These are phyloP conservation scores for Hypsizygus ulmarius DNA, from an alignment of 1,284 basidiomycete species.

Conservation along the genomic window DNA sequence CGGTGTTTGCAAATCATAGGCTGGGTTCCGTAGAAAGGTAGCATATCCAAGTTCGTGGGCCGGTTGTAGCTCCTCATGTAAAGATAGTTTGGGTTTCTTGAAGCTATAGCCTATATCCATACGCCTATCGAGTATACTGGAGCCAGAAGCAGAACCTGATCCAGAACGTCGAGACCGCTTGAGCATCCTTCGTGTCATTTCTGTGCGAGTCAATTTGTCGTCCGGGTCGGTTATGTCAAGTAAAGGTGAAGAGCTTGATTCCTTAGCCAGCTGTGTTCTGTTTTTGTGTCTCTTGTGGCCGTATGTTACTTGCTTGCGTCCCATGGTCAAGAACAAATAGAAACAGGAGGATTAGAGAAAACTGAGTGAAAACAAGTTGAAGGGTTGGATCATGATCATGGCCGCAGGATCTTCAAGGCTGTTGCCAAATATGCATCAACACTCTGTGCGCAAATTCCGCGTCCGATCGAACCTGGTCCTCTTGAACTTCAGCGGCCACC, in stretches of 20 bases:
- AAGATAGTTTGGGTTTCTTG: conserved; percentile 14
- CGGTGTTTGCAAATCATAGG: conserved; percentile 17
- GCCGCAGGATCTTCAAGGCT: no score
- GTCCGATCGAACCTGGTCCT: no score
- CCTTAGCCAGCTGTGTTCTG: not conserved
- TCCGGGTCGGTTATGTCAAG: conserved; percentile 17
- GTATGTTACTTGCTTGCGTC: conserved; percentile 26
- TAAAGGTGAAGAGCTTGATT: conserved; percentile 20
- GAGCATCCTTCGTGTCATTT: conserved; percentile 22
- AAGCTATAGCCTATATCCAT: not conserved
- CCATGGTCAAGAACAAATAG: conserved; percentile 9
- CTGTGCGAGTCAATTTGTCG: conserved; percentile 16
- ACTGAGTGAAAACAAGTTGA: no score
- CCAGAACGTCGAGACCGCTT: conserved; percentile 24
- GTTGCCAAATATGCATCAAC: no score
- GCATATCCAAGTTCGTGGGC: not conserved
- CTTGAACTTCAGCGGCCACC: no score
- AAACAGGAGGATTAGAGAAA: not conserved
- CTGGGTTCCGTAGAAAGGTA: not conserved
- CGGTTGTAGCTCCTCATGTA: not conserved
- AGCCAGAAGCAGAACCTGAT: conserved; percentile 11
- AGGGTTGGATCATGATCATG: no score
- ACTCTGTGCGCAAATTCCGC: no score
- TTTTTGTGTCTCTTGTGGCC: conserved; percentile 23
- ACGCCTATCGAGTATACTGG: conserved; percentile 8